These are phyloP conservation scores for Hyphopichia khmerensis DNA, from an alignment of 1,139 yeast species.

Conservation along the genomic window DNA sequence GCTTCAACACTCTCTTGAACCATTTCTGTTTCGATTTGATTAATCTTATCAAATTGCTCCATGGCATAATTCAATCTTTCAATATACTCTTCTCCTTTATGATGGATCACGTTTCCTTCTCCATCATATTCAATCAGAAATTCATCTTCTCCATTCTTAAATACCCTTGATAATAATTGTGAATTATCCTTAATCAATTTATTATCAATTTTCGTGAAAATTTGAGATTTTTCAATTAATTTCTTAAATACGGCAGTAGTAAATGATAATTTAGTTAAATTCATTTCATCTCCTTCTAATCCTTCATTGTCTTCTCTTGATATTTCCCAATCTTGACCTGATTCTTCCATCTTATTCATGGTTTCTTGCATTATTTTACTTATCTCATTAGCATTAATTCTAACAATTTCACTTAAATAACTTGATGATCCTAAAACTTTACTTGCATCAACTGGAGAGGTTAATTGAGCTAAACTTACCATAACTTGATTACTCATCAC, in stretches of 20 bases:
- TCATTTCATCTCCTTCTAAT: not conserved
- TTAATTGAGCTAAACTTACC: constrained; percentile 55
- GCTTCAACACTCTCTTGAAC: constrained; percentile 3
- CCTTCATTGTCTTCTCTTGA: not conserved
- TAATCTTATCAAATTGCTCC: constrained; percentile 17
- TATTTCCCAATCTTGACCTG: constrained; percentile 4
- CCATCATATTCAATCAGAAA: constrained; percentile 21
- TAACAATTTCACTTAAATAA: constrained; percentile 54
- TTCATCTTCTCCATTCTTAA: constrained; percentile 9
- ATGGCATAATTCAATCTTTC: constrained; percentile 16
- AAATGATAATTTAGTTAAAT: not conserved
- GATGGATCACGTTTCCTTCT: constrained; percentile 15
- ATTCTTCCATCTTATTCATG: constrained; percentile 25
- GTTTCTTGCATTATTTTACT: constrained; percentile 52
- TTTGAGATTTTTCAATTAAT: constrained; percentile 9
- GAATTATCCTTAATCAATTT: constrained; percentile 12
- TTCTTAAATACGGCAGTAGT: constrained; percentile 15
- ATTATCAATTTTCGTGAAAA: not conserved
- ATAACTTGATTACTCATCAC: constrained; percentile 82
- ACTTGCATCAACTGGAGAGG: constrained; percentile 55
- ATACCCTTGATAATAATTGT: constrained; percentile 10
- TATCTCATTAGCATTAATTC: constrained; percentile 55
- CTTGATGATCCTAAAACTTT: constrained; percentile 56
- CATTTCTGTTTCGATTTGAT: not conserved
- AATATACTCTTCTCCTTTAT: constrained; percentile 13